Percentiles rank a stretch among this genome's conserved stretches.
Conservation (phyloP, 2,329 filamentous ascomycete species). For the Colletotrichum tabaci region DNA sequence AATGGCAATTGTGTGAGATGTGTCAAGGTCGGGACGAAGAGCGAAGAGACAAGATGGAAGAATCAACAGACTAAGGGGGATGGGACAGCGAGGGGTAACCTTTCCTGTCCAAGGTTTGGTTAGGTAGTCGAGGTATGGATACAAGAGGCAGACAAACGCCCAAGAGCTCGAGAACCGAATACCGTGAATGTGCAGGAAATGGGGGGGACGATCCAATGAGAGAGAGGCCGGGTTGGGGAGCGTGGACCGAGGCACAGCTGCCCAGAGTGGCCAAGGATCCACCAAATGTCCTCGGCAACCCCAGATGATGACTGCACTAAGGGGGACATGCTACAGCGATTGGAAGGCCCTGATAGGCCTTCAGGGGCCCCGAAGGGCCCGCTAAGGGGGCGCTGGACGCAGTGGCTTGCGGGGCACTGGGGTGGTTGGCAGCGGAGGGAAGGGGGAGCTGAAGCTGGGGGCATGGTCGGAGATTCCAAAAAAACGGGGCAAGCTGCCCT, state of each 20-base stretch:
- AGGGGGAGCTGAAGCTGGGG: slow-evolving; percentile 36
- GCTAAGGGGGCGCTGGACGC: slow-evolving; percentile 29
- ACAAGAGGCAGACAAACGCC: background rate
- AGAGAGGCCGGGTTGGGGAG: slow-evolving; percentile 33
- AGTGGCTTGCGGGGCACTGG: slow-evolving; percentile 37
- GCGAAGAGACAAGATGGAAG: slow-evolving; percentile 11
- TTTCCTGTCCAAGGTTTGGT: slow-evolving; percentile 22
- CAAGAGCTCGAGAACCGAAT: slow-evolving; percentile 12
- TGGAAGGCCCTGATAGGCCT: slow-evolving; percentile 17
- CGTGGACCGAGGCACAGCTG: slow-evolving; percentile 41
- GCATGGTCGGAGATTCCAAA: slow-evolving; percentile 35
- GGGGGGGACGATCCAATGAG: slow-evolving; percentile 30
- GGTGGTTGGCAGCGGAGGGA: slow-evolving; percentile 23
- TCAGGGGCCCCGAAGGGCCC: slow-evolving; percentile 6
- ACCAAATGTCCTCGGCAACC: slow-evolving; percentile 41
- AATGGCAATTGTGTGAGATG: background rate
- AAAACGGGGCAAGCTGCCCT: slow-evolving; percentile 23
- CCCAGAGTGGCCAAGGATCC: slow-evolving; percentile 24
- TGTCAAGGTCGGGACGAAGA: slow-evolving; percentile 1
- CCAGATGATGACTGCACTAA: slow-evolving; percentile 32
- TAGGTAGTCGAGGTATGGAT: background rate
- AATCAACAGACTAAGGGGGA: slow-evolving; percentile 16
- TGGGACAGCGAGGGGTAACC: slow-evolving; percentile 22
- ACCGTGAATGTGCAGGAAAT: slow-evolving; percentile 18
- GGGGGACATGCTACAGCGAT: slow-evolving; percentile 13